Evolutionary conservation across 208 protist species (phyloP), one percentile per base, ranked within the genome.

Genomic region (Phytomonas serpens): DNA sequence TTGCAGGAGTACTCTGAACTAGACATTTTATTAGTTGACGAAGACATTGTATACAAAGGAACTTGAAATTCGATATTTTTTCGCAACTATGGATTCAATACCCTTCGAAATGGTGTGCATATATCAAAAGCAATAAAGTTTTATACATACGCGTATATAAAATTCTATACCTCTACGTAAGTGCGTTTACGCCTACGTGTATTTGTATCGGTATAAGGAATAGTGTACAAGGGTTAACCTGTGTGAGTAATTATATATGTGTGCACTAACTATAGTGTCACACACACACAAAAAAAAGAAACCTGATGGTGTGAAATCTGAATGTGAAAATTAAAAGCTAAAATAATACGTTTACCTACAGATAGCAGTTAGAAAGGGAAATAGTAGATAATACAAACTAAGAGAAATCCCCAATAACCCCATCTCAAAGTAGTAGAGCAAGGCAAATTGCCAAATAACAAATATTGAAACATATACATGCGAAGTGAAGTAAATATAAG

Each of bases 341-440:
- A 34, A 73, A 40, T 61, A 68, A 68, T 47, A 68, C 40, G 14
- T 47, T 47, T 47, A 47, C 14, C 40, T 10, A 19, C 3, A 47
- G 14, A 47, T 47, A 47, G 14, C 2, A 47, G 16, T 47, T 3
- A 11, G 14, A 19, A 19, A 11, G 40, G 40, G 40, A 47, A 47
- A 11, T 11, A 47, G 16, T 47, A 47, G 14, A 47, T 23, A 3
- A 47, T 3, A 19, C 40, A 47, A 10, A 47, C 40, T 19, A 47
- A 10, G 27, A 63, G 36, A 1, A 33, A 71, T 37, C 63, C 63
- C 63, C 32, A 31, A 71, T 57, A 71, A 64, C 42, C 68, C 27
- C 57, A 61, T 33, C 5, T 29, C 68, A 65, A 32, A 52, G n/a
- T 29, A 32, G 2, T 13, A 37, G 7, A 66, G 23, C 14, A 3